phyloP scores from a whole-genome alignment of 2,329 filamentous ascomycete species.

The Chaetomium sp. region DNA sequence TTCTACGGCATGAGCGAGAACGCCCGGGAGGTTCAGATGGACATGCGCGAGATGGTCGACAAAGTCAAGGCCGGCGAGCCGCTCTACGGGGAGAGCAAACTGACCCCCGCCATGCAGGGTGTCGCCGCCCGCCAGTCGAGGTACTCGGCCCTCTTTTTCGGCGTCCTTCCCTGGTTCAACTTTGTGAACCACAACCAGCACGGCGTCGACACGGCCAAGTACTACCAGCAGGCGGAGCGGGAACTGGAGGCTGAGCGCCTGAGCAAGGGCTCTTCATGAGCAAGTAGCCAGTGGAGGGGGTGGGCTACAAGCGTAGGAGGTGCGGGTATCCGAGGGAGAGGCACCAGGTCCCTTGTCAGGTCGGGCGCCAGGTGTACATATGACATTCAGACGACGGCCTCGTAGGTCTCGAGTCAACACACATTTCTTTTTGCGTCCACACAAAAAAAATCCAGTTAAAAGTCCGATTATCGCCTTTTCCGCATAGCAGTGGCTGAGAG shows the following conservation, averaged over 20 bases:
- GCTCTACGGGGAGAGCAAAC: conserved; percentile 77
- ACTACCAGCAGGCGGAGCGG: conserved; percentile 92
- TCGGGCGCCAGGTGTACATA: conserved; percentile 32
- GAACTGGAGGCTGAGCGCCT: conserved; percentile 78
- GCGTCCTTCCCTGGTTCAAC: conserved; percentile 95
- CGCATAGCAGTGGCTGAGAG: neutral
- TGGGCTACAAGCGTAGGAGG: neutral
- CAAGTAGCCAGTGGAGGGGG: neutral
- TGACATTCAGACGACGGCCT: conserved; percentile 27
- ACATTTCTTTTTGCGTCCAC: conserved; percentile 17
- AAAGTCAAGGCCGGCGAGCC: conserved; percentile 92
- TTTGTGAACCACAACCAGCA: conserved; percentile 96
- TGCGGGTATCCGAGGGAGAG: neutral
- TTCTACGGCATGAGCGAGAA: conserved; percentile 98
- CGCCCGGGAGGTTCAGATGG: conserved; percentile 85
- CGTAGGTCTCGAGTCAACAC: conserved; percentile 27
- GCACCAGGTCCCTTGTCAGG: conserved; percentile 15
- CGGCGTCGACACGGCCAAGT: conserved; percentile 97
- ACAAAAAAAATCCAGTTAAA: neutral
- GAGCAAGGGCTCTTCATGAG: conserved; percentile 30
- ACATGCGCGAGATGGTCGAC: conserved; percentile 97
- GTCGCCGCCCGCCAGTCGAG: conserved; percentile 90
- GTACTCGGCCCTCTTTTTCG: conserved; percentile 81
- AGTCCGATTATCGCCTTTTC: neutral
- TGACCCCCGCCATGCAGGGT: conserved; percentile 90